Percentiles rank a stretch among this genome's conserved stretches.
phyloP scores from a whole-genome alignment of 2,329 filamentous ascomycete genomes.

The Fusarium sp. region DNA sequence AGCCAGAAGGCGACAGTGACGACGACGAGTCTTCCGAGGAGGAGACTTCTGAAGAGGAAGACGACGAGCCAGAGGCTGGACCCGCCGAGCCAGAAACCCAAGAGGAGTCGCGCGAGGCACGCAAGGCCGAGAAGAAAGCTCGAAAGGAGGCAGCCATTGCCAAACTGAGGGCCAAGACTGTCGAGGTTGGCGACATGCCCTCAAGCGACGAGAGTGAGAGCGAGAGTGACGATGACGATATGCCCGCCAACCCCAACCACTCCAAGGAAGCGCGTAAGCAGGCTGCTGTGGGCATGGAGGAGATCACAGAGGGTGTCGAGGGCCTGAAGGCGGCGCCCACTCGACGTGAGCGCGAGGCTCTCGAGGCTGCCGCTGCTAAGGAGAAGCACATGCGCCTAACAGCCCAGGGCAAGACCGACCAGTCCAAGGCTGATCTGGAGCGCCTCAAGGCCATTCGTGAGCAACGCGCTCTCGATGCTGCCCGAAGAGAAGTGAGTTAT shows the following conservation, averaged over 20 bases:
- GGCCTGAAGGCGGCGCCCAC: conserved; percentile 63
- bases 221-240: conserved; percentile 70
- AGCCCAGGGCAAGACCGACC: conserved; percentile 95
- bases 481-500: conserved; percentile 77
- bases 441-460: conserved; percentile 85
- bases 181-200: conserved; percentile 88
- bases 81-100: conserved; percentile 60
- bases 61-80: conserved; percentile 62
- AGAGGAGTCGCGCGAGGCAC: conserved; percentile 80
- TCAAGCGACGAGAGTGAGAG: conserved; percentile 77
- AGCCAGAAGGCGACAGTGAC: conserved; percentile 63
- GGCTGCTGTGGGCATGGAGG: conserved; percentile 61
- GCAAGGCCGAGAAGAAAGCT: conserved; percentile 87
- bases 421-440: conserved; percentile 90
- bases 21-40: conserved; percentile 66
- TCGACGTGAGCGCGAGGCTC: conserved; percentile 75
- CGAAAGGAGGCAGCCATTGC: conserved; percentile 91
- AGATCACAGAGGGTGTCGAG: conserved; percentile 67
- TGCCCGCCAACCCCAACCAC: conserved; percentile 94
- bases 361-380: conserved; percentile 88
- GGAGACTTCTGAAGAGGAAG: conserved; percentile 66
- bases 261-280: conserved; percentile 78
- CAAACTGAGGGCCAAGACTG: conserved; percentile 75
- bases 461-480: conserved; percentile 86
- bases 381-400: conserved; percentile 93